phyloP scores from a whole-genome alignment of 441 rosid genomes.

The Populus tomentosa region DNA sequence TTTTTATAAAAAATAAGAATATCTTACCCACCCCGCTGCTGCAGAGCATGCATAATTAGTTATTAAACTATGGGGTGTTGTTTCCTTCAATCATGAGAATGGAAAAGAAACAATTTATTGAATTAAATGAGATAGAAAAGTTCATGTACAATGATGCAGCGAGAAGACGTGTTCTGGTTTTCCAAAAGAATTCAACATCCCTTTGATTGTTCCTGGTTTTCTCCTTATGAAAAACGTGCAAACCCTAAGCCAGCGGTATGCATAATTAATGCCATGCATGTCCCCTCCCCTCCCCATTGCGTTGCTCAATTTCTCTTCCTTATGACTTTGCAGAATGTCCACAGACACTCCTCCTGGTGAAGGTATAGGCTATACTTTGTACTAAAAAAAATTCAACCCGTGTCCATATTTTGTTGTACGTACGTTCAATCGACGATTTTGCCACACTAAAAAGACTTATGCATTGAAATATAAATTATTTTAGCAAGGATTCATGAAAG shows the following conservation, averaged over 20 bases:
- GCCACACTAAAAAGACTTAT: not conserved
- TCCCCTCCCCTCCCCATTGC: not conserved
- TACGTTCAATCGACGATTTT: not conserved
- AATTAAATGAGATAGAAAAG: not conserved
- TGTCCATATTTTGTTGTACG: too few species aligned
- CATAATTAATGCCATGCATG: not conserved
- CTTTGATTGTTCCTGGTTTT: not conserved
- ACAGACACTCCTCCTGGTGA: not conserved
- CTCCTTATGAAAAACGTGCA: slow-evolving; percentile 4
- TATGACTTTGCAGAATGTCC: not conserved
- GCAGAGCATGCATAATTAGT: too few species aligned
- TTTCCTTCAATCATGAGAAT: too few species aligned
- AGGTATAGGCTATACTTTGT: too few species aligned
- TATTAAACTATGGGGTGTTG: too few species aligned
- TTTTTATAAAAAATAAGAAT: too few species aligned
- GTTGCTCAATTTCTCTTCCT: not conserved
- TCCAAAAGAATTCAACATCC: not conserved
- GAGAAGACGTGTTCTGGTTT: not conserved
- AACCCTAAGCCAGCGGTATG: not conserved
- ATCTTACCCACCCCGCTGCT: too few species aligned
- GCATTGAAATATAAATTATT: not conserved
- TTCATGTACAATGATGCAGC: not conserved
- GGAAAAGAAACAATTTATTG: not conserved
- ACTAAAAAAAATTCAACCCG: too few species aligned
- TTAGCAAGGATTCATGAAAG: too few species aligned